These are phyloP conservation scores for Chrysopogon serrulatus DNA, from an alignment of 176 grass and related monocot species.

Conservation along the genomic window DNA sequence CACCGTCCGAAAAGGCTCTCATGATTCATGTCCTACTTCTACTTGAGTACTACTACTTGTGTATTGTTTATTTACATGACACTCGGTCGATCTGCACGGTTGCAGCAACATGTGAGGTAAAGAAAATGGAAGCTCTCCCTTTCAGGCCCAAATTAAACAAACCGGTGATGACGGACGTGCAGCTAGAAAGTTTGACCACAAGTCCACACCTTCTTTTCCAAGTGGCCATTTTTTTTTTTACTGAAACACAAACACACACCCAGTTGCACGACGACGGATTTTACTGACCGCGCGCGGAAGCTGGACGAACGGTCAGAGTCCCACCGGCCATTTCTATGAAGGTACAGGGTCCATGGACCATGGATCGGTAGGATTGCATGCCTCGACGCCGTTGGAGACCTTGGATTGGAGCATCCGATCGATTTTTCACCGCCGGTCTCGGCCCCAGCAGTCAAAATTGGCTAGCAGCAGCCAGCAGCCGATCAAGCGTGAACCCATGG, in stretches of 20 bases:
- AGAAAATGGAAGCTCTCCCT: neutral
- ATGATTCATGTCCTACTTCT: neutral
- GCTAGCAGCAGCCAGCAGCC: neutral
- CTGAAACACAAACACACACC: too few relatives aligned
- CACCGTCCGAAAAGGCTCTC: neutral
- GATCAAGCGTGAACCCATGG: neutral
- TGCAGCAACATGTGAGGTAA: neutral
- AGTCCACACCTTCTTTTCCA: neutral
- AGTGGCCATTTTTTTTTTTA: neutral
- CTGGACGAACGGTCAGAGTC: neutral
- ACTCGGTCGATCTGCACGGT: neutral
- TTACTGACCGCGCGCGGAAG: neutral
- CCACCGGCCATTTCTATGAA: neutral
- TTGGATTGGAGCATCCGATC: too few relatives aligned
- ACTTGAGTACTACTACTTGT: too few relatives aligned
- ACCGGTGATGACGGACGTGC: neutral
- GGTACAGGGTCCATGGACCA: too few relatives aligned
- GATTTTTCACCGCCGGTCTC: neutral
- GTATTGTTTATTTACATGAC: too few relatives aligned
- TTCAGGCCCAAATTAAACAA: neutral
- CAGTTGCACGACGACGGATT: neutral
- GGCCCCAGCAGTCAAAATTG: conserved; percentile 12
- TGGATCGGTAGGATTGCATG: too few relatives aligned
- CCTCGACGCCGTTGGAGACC: too few relatives aligned
- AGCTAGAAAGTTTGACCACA: neutral